phyloP scores from a whole-genome alignment of 2,329 filamentous ascomycete genomes.

The Fusarium illudens region DNA sequence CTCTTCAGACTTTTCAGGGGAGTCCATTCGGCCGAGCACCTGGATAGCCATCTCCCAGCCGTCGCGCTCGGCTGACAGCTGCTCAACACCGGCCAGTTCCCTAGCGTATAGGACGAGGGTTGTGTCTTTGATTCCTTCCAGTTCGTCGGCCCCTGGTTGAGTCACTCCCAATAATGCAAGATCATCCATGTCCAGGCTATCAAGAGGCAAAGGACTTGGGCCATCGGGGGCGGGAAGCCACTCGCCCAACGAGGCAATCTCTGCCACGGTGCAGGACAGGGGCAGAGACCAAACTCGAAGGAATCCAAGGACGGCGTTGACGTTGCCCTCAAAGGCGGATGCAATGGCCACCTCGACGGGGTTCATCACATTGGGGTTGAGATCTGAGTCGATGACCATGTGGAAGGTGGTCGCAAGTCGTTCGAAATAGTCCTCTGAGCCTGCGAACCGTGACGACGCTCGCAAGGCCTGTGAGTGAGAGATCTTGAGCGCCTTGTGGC shows the following conservation, averaged over 20 bases:
- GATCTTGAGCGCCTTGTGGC: constrained; percentile 51
- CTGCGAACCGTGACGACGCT: constrained; percentile 55
- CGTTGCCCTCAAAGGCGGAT: constrained; percentile 82
- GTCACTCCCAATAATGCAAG: constrained; percentile 81
- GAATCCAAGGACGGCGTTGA: constrained; percentile 77
- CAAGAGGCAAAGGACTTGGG: constrained; percentile 61
- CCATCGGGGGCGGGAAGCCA: constrained; percentile 71
- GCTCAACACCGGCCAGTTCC: constrained; percentile 65
- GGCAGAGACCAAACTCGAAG: constrained; percentile 83
- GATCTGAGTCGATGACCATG: constrained; percentile 72
- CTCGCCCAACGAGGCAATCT: constrained; percentile 82
- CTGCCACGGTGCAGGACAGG: constrained; percentile 78
- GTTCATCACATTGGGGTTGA: constrained; percentile 79
- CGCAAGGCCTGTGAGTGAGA: constrained; percentile 52
- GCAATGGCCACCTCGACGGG: constrained; percentile 83
- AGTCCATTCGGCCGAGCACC: constrained; percentile 82
- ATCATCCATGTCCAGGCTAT: constrained; percentile 82
- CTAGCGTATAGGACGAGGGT: constrained; percentile 80
- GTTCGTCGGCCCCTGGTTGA: constrained; percentile 64
- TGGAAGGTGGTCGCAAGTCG: constrained; percentile 77
- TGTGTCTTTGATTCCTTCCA: constrained; percentile 78
- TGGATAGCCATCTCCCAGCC: constrained; percentile 93
- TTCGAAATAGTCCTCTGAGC: constrained; percentile 75
- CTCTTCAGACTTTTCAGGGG: constrained; percentile 73
- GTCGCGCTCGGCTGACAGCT: constrained; percentile 62